Evolutionary conservation across 805 yeast species (phyloP).

Genomic region (Isabelozyma gotoi): DNA sequence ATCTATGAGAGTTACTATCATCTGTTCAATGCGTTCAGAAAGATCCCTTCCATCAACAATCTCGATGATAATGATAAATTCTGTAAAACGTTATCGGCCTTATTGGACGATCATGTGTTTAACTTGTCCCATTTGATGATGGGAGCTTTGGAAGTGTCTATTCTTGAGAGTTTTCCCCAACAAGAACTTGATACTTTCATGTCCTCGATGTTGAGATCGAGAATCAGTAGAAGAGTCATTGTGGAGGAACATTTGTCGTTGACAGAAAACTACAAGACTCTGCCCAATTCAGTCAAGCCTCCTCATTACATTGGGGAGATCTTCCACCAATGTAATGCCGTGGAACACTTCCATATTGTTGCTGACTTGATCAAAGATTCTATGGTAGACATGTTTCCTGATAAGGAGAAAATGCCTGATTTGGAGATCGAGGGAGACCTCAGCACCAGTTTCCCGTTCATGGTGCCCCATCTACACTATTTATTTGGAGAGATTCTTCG

Average conservation of each 20-base stretch:
- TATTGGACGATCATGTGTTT: slow-evolving; percentile 76
- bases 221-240: slow-evolving; percentile 86
- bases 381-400: slow-evolving; percentile 54
- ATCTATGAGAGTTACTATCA: slow-evolving; percentile 88
- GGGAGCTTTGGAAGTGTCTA: slow-evolving; percentile 86
- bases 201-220: slow-evolving; percentile 74
- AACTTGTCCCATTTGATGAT: slow-evolving; percentile 86
- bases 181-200: slow-evolving; percentile 68
- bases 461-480: slow-evolving; percentile 84
- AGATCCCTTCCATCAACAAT: slow-evolving; percentile 63
- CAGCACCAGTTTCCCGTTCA: slow-evolving; percentile 71
- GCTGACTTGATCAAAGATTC: slow-evolving; percentile 49
- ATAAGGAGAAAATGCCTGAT: slow-evolving; percentile 62
- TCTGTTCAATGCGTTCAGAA: slow-evolving; percentile 83
- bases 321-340: slow-evolving; percentile 74
- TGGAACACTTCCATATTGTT: slow-evolving; percentile 60
- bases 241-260: slow-evolving; percentile 89
- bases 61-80: slow-evolving; percentile 75
- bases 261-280: slow-evolving; percentile 57
- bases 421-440: slow-evolving; percentile 72
- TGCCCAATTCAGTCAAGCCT: slow-evolving; percentile 49
- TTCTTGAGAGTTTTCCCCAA: slow-evolving; percentile 57
- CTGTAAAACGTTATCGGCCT: slow-evolving; percentile 58
- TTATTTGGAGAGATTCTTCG: slow-evolving; percentile 84
- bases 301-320: slow-evolving; percentile 72